Percentiles rank a stretch among this genome's conserved stretches.
These are phyloP conservation scores for baker's yeast (Saccharomyces cerevisiae) DNA, from an alignment of 805 yeast genomes.

Conservation along the genomic window DNA sequence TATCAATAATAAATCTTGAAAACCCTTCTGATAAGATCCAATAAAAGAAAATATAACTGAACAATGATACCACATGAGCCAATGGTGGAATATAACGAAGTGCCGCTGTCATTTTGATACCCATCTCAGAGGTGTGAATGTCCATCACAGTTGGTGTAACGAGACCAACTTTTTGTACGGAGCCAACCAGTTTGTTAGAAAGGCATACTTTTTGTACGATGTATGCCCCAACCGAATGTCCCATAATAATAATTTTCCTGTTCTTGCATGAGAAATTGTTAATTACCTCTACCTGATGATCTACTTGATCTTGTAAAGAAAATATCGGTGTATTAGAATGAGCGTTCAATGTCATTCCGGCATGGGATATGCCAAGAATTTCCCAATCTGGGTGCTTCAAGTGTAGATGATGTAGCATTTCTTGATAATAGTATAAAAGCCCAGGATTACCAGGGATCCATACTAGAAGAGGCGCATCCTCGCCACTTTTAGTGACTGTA, in stretches of 20 bases:
- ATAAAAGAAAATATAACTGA: conserved; percentile 17
- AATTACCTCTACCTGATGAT: conserved; percentile 50
- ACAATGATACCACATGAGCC: conserved; percentile 25
- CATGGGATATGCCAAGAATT: conserved; percentile 54
- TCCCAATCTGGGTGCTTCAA: conserved; percentile 39
- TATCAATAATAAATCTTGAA: conserved; percentile 16
- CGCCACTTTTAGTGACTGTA: background rate
- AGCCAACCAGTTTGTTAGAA: conserved; percentile 11
- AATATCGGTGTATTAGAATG: conserved; percentile 21
- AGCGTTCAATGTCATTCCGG: conserved; percentile 39
- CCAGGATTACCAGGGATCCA: conserved; percentile 80
- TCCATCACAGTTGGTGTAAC: conserved; percentile 65
- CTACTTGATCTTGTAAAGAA: conserved; percentile 46
- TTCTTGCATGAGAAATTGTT: conserved; percentile 25
- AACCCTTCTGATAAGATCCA: conserved; percentile 26
- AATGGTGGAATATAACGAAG: conserved; percentile 25
- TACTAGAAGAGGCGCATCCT: conserved; percentile 36
- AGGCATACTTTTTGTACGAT: conserved; percentile 46
- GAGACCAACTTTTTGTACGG: conserved; percentile 44
- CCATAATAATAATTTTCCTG: conserved; percentile 34
- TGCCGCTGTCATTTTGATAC: conserved; percentile 27
- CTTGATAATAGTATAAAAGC: conserved; percentile 52
- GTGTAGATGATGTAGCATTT: conserved; percentile 41
- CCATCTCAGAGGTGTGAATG: conserved; percentile 42
- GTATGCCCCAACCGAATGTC: conserved; percentile 70